Evolutionary conservation across 371 early-diverging fungal species (phyloP).

Genomic region (Saksenaea vasiformis): DNA sequence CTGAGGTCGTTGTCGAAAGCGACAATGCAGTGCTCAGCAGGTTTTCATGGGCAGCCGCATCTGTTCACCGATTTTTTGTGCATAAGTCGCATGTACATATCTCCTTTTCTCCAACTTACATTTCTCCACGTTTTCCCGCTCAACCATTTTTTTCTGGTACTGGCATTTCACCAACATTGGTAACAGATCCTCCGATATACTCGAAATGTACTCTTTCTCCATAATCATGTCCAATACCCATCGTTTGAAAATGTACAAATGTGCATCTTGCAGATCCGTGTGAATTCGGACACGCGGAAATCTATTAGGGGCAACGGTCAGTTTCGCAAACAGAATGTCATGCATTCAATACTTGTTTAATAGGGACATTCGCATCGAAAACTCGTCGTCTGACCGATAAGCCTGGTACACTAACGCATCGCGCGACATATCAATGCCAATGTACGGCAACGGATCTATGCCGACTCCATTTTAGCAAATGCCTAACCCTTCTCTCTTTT

Average conservation of each 20-base stretch:
- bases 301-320: conserved; percentile 30
- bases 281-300: conserved; percentile 77
- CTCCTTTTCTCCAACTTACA: conserved; percentile 42
- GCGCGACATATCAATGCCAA: conserved; percentile 78
- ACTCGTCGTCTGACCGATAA: conserved; percentile 56
- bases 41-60: conserved; percentile 31
- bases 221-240: conserved; percentile 87
- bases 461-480: too few relatives aligned
- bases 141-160: conserved; percentile 66
- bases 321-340: neutral
- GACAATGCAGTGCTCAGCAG: conserved; percentile 47
- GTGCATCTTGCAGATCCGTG: conserved; percentile 83
- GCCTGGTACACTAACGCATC: conserved; percentile 76
- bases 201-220: conserved; percentile 68
- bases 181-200: conserved; percentile 83
- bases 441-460: conserved; percentile 59
- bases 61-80: conserved; percentile 12
- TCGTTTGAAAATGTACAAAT: conserved; percentile 85
- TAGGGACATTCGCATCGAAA: conserved; percentile 76
- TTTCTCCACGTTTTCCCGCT: conserved; percentile 67
- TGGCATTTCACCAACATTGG: conserved; percentile 83
- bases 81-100: neutral
- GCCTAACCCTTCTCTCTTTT: neutral
- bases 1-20: conserved; percentile 47
- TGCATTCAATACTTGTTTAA: conserved; percentile 51